phyloP scores from a whole-genome alignment of 768 basidiomycete species.

The Brasilioporus rufonigricans region DNA sequence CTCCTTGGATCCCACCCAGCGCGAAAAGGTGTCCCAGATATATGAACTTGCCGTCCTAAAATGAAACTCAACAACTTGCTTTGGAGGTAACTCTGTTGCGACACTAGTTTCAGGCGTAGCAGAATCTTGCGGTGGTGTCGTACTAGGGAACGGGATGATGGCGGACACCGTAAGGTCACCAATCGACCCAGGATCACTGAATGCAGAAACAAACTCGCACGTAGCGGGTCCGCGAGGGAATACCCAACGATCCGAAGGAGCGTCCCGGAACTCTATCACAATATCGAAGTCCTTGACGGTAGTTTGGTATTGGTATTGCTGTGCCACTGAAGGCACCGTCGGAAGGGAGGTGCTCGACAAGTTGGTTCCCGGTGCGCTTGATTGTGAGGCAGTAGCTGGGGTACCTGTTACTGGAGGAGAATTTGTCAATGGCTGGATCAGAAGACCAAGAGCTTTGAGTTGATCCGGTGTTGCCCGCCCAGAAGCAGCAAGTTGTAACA shows the following conservation, averaged over 20 bases:
- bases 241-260: conserved; percentile 60
- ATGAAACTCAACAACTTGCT: conserved; percentile 44
- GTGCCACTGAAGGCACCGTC: conserved; percentile 10
- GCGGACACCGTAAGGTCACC: conserved; percentile 42
- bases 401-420: conserved; percentile 9
- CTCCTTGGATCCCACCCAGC: conserved; percentile 61
- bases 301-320: conserved; percentile 24
- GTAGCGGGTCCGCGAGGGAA: conserved; percentile 60
- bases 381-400: conserved; percentile 8
- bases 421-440: conserved; percentile 66
- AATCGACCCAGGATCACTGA: conserved; percentile 13
- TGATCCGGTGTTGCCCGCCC: conserved; percentile 63
- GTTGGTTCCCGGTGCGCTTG: not conserved
- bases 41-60: conserved; percentile 46
- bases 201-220: conserved; percentile 40
- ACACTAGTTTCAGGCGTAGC: conserved; percentile 11
- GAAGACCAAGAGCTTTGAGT: conserved; percentile 63
- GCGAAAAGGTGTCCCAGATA: conserved; percentile 56
- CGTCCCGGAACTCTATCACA: conserved; percentile 68
- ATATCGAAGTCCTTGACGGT: conserved; percentile 65
- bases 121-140: conserved; percentile 11
- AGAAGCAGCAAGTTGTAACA: conserved; percentile 62
- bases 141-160: conserved; percentile 43
- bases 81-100: conserved; percentile 8
- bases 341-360: conserved; percentile 14